Conservation (phyloP, 257 asterid genomes). For the Nicotiana sylvestris region DNA sequence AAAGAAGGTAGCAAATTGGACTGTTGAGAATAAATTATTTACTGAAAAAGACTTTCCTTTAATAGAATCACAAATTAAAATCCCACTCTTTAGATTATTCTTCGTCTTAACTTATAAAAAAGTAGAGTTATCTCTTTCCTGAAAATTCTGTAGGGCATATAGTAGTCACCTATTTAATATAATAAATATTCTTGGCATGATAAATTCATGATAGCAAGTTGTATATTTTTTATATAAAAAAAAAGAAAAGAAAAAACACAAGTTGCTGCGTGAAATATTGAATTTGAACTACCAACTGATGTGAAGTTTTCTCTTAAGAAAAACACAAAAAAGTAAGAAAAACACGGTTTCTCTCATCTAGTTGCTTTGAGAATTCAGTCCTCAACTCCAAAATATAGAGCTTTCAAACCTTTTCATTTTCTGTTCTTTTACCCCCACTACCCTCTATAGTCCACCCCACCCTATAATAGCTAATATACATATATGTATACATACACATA, state of each 20-base stretch:
- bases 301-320: not conserved
- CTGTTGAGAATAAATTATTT: not conserved
- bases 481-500: not conserved
- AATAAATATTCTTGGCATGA: not conserved
- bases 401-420: not conserved
- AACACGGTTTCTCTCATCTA: slow-evolving; percentile 14
- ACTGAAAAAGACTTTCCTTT: not conserved
- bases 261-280: slow-evolving; percentile 13
- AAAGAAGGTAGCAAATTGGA: not conserved
- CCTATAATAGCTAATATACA: not conserved
- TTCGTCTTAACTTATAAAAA: not conserved
- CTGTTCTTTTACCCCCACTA: slow-evolving; percentile 1
- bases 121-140: slow-evolving; percentile 1
- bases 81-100: not conserved
- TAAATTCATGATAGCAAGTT: not conserved
- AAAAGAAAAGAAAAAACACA: not conserved
- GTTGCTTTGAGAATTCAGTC: slow-evolving; percentile 12
- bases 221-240: not conserved
- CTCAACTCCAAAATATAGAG: not conserved
- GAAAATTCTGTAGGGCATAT: slow-evolving; percentile 7
- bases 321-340: not conserved
- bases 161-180: not conserved
- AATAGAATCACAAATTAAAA: not conserved
- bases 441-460: slow-evolving; percentile 9
- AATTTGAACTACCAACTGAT: not conserved